These are phyloP conservation scores for Paraconiothyrium sp. DNA, from an alignment of 2,329 filamentous ascomycete species.

Conservation along the genomic window DNA sequence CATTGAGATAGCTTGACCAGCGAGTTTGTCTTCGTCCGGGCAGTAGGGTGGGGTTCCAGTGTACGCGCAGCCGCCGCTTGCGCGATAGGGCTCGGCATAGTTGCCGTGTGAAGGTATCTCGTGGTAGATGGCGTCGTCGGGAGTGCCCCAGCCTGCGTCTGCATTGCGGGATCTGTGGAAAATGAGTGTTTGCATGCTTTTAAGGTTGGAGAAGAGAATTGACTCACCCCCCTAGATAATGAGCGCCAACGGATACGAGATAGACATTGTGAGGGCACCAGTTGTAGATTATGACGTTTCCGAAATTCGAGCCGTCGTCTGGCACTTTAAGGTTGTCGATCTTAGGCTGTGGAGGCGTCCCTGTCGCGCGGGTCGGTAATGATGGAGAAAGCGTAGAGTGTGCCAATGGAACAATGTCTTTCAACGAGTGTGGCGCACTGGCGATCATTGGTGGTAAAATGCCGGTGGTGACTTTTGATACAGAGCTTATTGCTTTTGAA, in stretches of 20 bases:
- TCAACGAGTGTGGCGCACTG: neutral
- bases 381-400: neutral
- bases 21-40: constrained; percentile 21
- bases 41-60: constrained; percentile 9
- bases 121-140: constrained; percentile 10
- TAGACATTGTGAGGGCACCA: constrained; percentile 17
- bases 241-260: constrained; percentile 18
- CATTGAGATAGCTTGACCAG: constrained; percentile 22
- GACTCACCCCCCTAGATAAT: constrained; percentile 12
- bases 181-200: neutral
- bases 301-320: constrained; percentile 13
- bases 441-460: too few species aligned
- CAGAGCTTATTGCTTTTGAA: too few species aligned
- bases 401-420: neutral
- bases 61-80: constrained; percentile 2
- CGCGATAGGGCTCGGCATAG: constrained; percentile 21
- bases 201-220: too few species aligned
- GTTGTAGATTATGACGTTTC: constrained; percentile 22
- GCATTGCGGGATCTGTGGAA: neutral
- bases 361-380: neutral
- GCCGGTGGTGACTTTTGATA: too few species aligned
- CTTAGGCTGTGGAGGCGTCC: neutral
- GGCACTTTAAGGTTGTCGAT: neutral
- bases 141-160: constrained; percentile 5
- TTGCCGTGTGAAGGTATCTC: neutral